Evolutionary conservation across 2,329 filamentous ascomycete species (phyloP), one percentile per base, ranked within the genome.

Genomic region (Teratosphaeria zuluensis): DNA sequence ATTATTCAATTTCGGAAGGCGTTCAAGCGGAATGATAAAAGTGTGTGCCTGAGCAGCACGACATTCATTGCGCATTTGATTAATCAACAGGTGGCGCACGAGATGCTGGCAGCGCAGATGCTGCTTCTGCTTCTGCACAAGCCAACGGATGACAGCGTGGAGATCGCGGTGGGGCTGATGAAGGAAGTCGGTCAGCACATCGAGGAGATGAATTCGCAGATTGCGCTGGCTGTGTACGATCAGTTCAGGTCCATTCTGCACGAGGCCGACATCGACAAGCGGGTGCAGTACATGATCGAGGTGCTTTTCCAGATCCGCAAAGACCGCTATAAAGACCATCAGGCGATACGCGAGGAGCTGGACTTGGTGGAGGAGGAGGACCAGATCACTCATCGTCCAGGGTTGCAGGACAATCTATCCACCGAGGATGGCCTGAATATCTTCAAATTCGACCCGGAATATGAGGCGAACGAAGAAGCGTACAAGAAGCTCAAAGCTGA

Each of bases 231-330:
- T 28, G 90, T 99, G 7, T 99, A 95, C 70, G 94, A 99, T 69
- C 92, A 96, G 73, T 95, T 99, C 78, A 81, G 94, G 66, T 92
- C 88, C 67, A 96, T 97, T 63, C 78, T 99, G 8, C 92, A 99
- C 76, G 94, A 99, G 74, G 91, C 91, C 52, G 92, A 94, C 70
- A 96, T 99, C 72, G 92, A 97, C 71, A 96, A 96, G 80, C 84
- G 94, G 64, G 92, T 92, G n/a, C 94, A 99, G 76, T 99, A 97
- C 75, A 96, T 96, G 89, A 92, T 99, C 59, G 94, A 99, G 73
- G 94, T 97, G 5, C 77, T 99, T 51, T 99, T 99, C 73, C 92
- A 99, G 76, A 88, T 96, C 58, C 84, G 94, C 63, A 96, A 96
- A 75, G 92, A 97, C 75, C 88, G 88, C 68, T 99, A 95, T 80